Evolutionary conservation across 2,329 filamentous ascomycete species (phyloP).

Genomic region (Rachicladosporium sp.): DNA sequence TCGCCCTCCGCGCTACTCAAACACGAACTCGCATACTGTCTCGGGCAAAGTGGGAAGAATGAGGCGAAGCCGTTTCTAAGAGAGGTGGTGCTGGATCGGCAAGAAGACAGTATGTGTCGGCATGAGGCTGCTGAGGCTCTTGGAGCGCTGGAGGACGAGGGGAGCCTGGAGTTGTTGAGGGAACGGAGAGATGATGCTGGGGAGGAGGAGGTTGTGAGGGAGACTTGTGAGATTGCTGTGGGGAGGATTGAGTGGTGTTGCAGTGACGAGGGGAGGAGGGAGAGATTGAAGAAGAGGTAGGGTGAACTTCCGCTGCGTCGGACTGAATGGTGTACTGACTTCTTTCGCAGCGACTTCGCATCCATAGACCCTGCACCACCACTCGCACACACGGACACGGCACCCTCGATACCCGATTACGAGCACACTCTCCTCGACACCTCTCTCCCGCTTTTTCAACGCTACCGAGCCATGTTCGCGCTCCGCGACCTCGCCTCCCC

Average conservation of each 20-base stretch:
- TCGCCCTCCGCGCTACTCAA: conserved; percentile 85
- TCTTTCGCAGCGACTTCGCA: conserved; percentile 88
- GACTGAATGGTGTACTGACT: too few relatives aligned
- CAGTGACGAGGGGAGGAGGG: conserved; percentile 54
- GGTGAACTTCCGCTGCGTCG: too few relatives aligned
- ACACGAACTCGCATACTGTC: conserved; percentile 93
- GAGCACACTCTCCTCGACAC: conserved; percentile 69
- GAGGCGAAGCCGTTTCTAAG: conserved; percentile 63
- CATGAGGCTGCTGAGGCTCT: conserved; percentile 95
- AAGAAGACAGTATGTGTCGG: conserved; percentile 89
- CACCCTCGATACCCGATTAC: conserved; percentile 59
- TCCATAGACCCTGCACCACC: conserved; percentile 93
- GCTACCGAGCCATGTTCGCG: conserved; percentile 97
- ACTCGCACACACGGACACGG: conserved; percentile 52
- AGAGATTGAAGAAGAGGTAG: conserved; percentile 76
- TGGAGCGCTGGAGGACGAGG: conserved; percentile 66
- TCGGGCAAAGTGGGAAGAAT: conserved; percentile 75
- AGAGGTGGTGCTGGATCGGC: conserved; percentile 58
- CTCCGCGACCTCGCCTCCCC: conserved; percentile 90
- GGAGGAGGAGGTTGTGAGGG: conserved; percentile 70
- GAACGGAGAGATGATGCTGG: conserved; percentile 60
- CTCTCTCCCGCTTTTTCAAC: conserved; percentile 67
- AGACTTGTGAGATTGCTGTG: conserved; percentile 95
- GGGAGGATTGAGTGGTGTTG: conserved; percentile 91
- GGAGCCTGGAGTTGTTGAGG: conserved; percentile 62